Evolutionary conservation across 257 asterid genomes (phyloP), one percentile per base, ranked within the genome.

Genomic region (Echium plantagineum): DNA sequence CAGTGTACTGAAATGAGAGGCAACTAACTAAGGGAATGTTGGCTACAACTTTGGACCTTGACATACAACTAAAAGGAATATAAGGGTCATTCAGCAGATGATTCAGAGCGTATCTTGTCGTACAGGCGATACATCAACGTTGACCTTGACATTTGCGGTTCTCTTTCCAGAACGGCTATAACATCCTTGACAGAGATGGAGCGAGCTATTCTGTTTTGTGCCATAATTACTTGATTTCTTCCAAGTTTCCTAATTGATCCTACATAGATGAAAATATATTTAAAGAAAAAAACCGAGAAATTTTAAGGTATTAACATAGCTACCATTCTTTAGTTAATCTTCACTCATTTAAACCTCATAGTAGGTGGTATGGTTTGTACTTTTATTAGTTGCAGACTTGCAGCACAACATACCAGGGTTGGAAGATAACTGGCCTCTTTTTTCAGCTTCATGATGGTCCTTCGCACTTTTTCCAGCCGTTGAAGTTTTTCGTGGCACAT

Each of bases 141-240:
- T 1, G 98, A 82, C 68, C 81, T 91, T 0, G 95, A 83, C 94
- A 85, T 88, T 35, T 87, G 98, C 62, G 96, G 94, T 74, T 91
- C 98, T 71, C 96, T 83, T 74, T 91, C 95, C 38, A 91, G 64
- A 15, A 83, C 76, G 2, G 84, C 83, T 38, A 87, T 83, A 72
- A 91, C 87, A 75, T 91, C 98, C 71, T 83, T 88, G n/a, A 81
- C 77, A n/a, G 90, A 75, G 55, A 85, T 73, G 72, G 84, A 78
- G 42, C 93, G 79, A 28, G 73, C 80, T 57, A 81, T 85, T 54
- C 77, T 70, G 31, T 63, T 20, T 10, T 70, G 86, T 6, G 85
- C 76, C 13, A 71, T 71, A 15, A 63, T 69, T 3, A 63, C 82
- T 77, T 83, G 96, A 66, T 79, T 73, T 75, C 85, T 81, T 66